These are phyloP conservation scores for Cladochytrium replicatum DNA, from an alignment of 192 early-diverging fungal species.

Conservation along the genomic window DNA sequence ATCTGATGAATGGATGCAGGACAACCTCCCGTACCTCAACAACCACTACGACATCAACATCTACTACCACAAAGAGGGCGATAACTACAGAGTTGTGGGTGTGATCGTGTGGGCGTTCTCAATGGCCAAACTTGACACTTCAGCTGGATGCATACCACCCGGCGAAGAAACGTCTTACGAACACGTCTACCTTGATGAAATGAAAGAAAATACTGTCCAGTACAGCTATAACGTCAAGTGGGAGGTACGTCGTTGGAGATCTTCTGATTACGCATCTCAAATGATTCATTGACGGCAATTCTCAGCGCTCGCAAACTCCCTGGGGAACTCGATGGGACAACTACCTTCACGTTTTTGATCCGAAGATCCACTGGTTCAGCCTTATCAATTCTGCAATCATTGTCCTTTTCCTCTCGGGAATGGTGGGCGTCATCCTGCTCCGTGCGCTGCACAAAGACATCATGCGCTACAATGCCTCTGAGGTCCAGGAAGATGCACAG, in stretches of 20 bases:
- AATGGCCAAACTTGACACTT: not conserved
- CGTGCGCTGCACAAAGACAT: slow-evolving; percentile 49
- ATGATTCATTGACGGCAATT: slow-evolving; percentile 1
- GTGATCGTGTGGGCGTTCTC: slow-evolving; percentile 45
- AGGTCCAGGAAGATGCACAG: slow-evolving; percentile 40
- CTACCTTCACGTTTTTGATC: slow-evolving; percentile 27
- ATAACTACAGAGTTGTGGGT: slow-evolving; percentile 73
- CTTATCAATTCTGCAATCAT: slow-evolving; percentile 50
- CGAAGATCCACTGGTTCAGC: slow-evolving; percentile 54
- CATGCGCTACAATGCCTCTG: slow-evolving; percentile 45
- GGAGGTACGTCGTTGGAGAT: slow-evolving; percentile 9
- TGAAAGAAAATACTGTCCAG: slow-evolving; percentile 18
- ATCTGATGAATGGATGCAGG: not conserved
- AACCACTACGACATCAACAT: slow-evolving; percentile 87
- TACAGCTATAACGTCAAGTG: slow-evolving; percentile 42
- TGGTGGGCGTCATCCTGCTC: slow-evolving; percentile 48
- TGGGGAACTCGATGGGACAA: slow-evolving; percentile 46
- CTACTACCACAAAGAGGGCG: slow-evolving; percentile 48
- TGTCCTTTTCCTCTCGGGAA: slow-evolving; percentile 44
- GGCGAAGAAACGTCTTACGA: not conserved
- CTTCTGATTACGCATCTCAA: not conserved
- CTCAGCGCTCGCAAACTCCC: slow-evolving; percentile 21
- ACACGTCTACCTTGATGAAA: slow-evolving; percentile 15
- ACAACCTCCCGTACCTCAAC: slow-evolving; percentile 44
- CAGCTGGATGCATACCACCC: slow-evolving; percentile 3